A percentile compares a stretch with the other conserved stretches of the same genome.
Evolutionary conservation across 371 early-diverging fungal species (phyloP).

Genomic region (Fennellomyces sp.): DNA sequence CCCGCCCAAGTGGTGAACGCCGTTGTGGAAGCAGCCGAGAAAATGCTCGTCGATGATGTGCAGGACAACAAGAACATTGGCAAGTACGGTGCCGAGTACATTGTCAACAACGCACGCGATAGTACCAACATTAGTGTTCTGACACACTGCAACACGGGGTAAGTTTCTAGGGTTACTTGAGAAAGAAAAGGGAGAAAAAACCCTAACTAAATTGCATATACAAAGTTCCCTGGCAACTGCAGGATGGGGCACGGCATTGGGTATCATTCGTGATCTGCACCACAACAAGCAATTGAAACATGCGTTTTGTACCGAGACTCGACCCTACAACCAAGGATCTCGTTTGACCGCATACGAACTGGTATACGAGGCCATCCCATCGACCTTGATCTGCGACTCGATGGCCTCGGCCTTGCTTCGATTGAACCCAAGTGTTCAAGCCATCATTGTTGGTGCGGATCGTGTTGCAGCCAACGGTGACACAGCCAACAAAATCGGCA

Average conservation of each 20-base stretch:
- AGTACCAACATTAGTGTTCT: constrained; percentile 66
- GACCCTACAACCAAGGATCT: constrained; percentile 97
- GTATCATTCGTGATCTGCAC: constrained; percentile 86
- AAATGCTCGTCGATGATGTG: constrained; percentile 87
- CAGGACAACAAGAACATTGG: constrained; percentile 92
- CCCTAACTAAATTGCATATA: constrained; percentile 3
- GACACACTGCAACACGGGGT: constrained; percentile 97
- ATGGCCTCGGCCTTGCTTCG: constrained; percentile 87
- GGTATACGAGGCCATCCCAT: constrained; percentile 88
- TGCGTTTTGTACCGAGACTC: constrained; percentile 94
- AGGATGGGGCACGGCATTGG: constrained; percentile 87
- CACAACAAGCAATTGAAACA: constrained; percentile 61
- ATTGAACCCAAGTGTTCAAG: constrained; percentile 59
- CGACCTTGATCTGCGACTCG: constrained; percentile 89
- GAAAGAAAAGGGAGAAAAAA: not conserved
- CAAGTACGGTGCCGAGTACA: constrained; percentile 72
- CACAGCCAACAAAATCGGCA: constrained; percentile 98
- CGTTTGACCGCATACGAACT: constrained; percentile 95
- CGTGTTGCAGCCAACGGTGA: constrained; percentile 96
- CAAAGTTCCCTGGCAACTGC: constrained; percentile 78
- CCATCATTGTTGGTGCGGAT: constrained; percentile 96
- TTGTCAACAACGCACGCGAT: constrained; percentile 43
- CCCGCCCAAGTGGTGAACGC: constrained; percentile 51
- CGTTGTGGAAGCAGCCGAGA: constrained; percentile 78
- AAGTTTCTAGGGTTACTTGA: constrained; percentile 13